Percentiles rank a stretch among this genome's conserved stretches.
These are phyloP conservation scores for Komagataella populi DNA, from an alignment of 805 yeast species.

Conservation along the genomic window DNA sequence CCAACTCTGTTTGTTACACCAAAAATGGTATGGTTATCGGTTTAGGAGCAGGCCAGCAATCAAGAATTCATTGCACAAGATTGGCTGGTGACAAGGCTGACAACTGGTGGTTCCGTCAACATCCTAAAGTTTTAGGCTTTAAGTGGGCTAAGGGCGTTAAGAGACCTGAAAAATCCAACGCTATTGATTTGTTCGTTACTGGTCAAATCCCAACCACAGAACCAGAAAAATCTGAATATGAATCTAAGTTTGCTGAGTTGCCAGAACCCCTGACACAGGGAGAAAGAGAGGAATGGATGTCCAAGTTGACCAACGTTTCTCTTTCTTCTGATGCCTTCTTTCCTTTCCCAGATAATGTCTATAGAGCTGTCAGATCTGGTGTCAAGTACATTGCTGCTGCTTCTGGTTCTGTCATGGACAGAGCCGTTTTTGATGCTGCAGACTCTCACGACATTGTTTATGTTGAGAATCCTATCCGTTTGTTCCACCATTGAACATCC, in stretches of 20 bases:
- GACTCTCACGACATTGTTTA: conserved; percentile 82
- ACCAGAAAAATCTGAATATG: conserved; percentile 89
- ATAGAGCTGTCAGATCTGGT: conserved; percentile 95
- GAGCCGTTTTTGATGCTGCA: conserved; percentile 92
- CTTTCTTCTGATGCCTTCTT: conserved; percentile 96
- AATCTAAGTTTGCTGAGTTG: conserved; percentile 69
- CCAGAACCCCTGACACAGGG: conserved; percentile 74
- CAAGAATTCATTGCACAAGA: conserved; percentile 98
- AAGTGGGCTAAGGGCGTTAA: conserved; percentile 97
- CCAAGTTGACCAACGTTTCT: conserved; percentile 73
- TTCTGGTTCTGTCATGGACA: conserved; percentile 95
- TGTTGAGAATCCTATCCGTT: conserved; percentile 92
- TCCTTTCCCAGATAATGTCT: conserved; percentile 99
- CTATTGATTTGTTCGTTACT: conserved; percentile 88
- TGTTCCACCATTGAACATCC: conserved; percentile 81
- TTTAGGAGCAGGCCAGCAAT: conserved; percentile 99
- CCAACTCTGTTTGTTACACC: conserved; percentile 96
- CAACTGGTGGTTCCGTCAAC: conserved; percentile 99
- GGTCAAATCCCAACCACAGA: conserved; percentile 83
- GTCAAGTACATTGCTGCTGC: conserved; percentile 96
- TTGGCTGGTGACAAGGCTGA: conserved; percentile 99
- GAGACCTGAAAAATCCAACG: conserved; percentile 97
- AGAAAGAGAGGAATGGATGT: conserved; percentile 83
- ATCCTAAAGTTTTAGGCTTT: conserved; percentile 83
- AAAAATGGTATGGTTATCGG: conserved; percentile 99